Conservation (phyloP, 2,329 filamentous ascomycete species). For the Kalmusia sp. region DNA sequence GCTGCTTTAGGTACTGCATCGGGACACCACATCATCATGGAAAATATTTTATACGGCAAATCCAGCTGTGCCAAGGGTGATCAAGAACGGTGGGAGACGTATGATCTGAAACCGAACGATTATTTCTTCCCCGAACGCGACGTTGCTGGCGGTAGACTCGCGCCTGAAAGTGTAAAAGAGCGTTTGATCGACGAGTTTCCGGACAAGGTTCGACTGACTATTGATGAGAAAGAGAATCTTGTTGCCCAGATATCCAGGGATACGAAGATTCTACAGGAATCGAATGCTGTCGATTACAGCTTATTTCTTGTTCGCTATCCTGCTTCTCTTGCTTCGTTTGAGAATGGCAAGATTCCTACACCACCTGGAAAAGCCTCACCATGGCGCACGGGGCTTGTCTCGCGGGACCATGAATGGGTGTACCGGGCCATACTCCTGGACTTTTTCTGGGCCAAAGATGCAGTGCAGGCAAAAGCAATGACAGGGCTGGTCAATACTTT, state of each 20-base stretch:
- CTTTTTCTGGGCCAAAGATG: conserved; percentile 82
- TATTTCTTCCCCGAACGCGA: conserved; percentile 82
- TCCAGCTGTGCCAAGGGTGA: conserved; percentile 48
- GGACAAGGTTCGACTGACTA: conserved; percentile 67
- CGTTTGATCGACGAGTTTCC: conserved; percentile 72
- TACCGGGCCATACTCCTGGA: conserved; percentile 74
- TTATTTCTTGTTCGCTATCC: conserved; percentile 72
- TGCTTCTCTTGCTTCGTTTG: conserved; percentile 35
- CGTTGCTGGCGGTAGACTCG: conserved; percentile 68
- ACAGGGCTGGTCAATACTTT: conserved; percentile 70
- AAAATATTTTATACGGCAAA: conserved; percentile 73
- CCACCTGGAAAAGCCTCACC: conserved; percentile 44
- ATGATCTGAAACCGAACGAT: conserved; percentile 75
- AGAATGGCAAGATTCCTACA: conserved; percentile 37
- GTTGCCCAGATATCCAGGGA: conserved; percentile 64
- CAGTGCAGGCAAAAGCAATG: conserved; percentile 69
- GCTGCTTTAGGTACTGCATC: conserved; percentile 67
- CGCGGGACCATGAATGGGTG: conserved; percentile 68
- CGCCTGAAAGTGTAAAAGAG: conserved; percentile 69
- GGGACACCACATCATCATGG: conserved; percentile 79
- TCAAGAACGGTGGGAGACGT: conserved; percentile 69
- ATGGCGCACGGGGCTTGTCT: conserved; percentile 70
- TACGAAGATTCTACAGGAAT: conserved; percentile 66
- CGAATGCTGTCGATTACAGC: conserved; percentile 77
- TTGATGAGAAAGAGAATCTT: conserved; percentile 63